Evolutionary conservation across 805 yeast genomes (phyloP).

Genomic region (Zygosaccharomyces kombuchaensis): DNA sequence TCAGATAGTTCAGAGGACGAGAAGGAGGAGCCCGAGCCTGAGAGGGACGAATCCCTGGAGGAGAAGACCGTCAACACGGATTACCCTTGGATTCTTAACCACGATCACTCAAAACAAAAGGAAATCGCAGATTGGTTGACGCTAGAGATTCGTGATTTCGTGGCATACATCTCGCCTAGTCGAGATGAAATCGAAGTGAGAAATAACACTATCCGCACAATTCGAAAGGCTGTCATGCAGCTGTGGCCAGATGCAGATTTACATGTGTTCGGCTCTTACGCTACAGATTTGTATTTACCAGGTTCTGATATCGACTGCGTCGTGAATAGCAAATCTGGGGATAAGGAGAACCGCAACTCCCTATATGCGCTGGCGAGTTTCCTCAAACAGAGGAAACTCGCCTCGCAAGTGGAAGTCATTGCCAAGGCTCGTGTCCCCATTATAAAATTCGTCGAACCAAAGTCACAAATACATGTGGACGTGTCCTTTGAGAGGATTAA

Average conservation of each 20-base stretch:
- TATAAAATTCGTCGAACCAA: conserved; percentile 78
- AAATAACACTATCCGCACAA: conserved; percentile 56
- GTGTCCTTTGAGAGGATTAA: conserved; percentile 83
- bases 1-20: conserved; percentile 34
- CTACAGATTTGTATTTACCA: conserved; percentile 91
- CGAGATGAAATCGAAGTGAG: conserved; percentile 64
- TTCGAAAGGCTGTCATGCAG: conserved; percentile 48
- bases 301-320: conserved; percentile 97
- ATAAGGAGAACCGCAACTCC: conserved; percentile 54
- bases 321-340: conserved; percentile 57
- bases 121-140: conserved; percentile 86
- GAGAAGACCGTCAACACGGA: conserved; percentile 23
- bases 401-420: conserved; percentile 73
- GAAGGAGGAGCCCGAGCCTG: conserved; percentile 9
- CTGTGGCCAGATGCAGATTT: conserved; percentile 78
- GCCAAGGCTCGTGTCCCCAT: conserved; percentile 93
- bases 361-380: conserved; percentile 71
- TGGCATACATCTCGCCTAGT: conserved; percentile 81
- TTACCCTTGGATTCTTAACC: conserved; percentile 73
- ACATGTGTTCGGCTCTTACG: conserved; percentile 89
- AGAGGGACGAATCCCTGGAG: conserved; percentile 10
- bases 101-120: conserved; percentile 68
- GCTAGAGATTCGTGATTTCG: conserved; percentile 78
- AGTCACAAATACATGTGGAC: conserved; percentile 71
- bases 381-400: conserved; percentile 57